phyloP scores from a whole-genome alignment of 139 green algal species.

The Diplosphaera chodatii region DNA sequence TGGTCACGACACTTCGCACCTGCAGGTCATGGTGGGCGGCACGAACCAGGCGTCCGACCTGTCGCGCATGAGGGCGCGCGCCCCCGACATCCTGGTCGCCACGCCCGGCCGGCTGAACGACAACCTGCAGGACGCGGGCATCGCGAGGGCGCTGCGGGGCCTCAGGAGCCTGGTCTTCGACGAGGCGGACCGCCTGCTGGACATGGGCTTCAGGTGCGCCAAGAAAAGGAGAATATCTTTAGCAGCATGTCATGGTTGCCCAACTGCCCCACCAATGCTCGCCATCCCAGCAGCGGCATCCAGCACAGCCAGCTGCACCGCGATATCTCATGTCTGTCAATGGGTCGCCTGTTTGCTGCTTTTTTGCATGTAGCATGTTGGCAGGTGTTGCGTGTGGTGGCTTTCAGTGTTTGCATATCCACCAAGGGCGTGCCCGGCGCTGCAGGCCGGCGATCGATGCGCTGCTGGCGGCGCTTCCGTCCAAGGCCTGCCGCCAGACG shows the following conservation, averaged over 20 bases:
- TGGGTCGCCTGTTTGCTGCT: too few relatives aligned
- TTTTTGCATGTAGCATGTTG: too few relatives aligned
- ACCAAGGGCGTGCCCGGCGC: background rate
- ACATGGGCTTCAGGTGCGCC: conserved; percentile 77
- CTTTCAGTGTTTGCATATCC: too few relatives aligned
- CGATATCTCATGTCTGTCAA: too few relatives aligned
- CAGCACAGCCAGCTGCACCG: too few relatives aligned
- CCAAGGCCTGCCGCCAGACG: conserved; percentile 66
- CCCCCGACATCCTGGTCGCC: conserved; percentile 72
- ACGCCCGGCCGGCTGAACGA: conserved; percentile 85
- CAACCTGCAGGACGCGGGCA: conserved; percentile 55
- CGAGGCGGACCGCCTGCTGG: conserved; percentile 74
- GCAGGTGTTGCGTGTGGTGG: too few relatives aligned
- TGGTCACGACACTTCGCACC: too few relatives aligned
- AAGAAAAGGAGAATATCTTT: too few relatives aligned
- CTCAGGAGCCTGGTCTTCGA: conserved; percentile 63
- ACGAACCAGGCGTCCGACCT: conserved; percentile 77
- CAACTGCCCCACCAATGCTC: too few relatives aligned
- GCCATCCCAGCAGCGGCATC: too few relatives aligned
- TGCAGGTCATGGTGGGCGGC: conserved; percentile 79
- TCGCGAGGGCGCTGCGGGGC: conserved; percentile 14
- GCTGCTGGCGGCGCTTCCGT: conserved; percentile 58
- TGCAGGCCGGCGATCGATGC: conserved; percentile 41
- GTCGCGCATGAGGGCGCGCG: conserved; percentile 11
- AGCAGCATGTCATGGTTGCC: too few relatives aligned